Evolutionary conservation across 2,329 filamentous ascomycete genomes (phyloP).

Genomic region (Fusarium sp.): DNA sequence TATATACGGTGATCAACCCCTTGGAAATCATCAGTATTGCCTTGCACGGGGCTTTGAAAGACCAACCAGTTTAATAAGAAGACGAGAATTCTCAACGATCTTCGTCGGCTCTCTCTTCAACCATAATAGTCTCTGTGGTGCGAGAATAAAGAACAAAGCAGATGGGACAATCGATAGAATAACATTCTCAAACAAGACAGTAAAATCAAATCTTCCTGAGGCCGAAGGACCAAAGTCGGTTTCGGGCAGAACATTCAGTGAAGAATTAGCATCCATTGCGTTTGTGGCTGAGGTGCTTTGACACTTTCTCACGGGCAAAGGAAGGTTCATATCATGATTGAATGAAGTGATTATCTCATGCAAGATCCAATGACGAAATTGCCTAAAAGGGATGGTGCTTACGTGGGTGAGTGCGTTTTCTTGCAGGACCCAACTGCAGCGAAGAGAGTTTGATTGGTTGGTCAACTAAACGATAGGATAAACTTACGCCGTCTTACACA

Average conservation of each 20-base stretch:
- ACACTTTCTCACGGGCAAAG: neutral
- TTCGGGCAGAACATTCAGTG: neutral
- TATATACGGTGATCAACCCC: conserved; percentile 14
- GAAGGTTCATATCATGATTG: neutral
- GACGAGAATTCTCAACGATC: conserved; percentile 7
- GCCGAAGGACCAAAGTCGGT: conserved; percentile 11
- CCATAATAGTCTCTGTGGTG: conserved; percentile 8
- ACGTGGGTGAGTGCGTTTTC: conserved; percentile 1
- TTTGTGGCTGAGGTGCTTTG: no score
- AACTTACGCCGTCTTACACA: neutral
- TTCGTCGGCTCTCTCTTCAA: conserved; percentile 8
- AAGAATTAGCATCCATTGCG: neutral
- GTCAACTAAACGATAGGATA: neutral
- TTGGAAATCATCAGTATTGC: neutral
- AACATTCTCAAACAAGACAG: conserved; percentile 15
- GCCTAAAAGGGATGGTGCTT: neutral
- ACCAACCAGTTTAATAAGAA: conserved; percentile 16
- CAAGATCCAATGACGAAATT: neutral
- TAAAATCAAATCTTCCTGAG: conserved; percentile 25
- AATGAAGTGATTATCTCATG: neutral
- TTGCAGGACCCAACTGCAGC: neutral
- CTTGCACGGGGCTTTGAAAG: no score
- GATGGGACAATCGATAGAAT: conserved; percentile 21
- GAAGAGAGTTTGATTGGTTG: neutral
- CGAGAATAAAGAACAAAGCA: conserved; percentile 13